phyloP scores from a whole-genome alignment of 352 stramenopile species.

The Pythium plurisporium region DNA sequence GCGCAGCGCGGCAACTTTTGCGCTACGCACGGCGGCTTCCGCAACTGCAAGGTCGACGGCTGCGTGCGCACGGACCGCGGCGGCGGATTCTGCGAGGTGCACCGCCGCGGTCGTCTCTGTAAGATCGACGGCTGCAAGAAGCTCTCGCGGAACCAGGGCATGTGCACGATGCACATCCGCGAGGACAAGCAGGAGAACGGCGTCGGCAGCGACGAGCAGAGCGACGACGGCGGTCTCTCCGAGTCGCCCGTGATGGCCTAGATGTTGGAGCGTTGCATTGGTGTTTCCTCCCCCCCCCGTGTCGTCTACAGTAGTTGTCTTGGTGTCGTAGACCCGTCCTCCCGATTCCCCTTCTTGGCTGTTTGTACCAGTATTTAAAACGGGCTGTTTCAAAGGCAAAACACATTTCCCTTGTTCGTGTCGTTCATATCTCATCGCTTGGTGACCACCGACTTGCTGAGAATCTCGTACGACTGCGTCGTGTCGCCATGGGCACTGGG shows the following conservation, averaged over 20 bases:
- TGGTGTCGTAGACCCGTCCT: background rate
- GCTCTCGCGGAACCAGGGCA: constrained; percentile 74
- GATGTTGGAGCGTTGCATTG: no score
- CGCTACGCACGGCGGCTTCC: constrained; percentile 77
- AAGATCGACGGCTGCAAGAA: constrained; percentile 56
- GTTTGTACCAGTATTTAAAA: constrained; percentile 19
- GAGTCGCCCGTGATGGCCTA: constrained; percentile 10
- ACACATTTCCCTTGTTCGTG: background rate
- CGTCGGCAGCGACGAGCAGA: constrained; percentile 5
- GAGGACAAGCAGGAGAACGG: constrained; percentile 62
- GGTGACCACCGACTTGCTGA: constrained; percentile 58
- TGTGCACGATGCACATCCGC: constrained; percentile 76
- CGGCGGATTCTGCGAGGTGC: constrained; percentile 64
- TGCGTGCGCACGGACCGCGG: constrained; percentile 86
- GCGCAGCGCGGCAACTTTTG: constrained; percentile 86
- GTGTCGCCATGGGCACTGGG: constrained; percentile 74
- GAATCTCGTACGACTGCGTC: constrained; percentile 80
- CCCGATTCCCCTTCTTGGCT: no score
- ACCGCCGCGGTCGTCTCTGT: constrained; percentile 84
- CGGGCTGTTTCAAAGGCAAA: constrained; percentile 14
- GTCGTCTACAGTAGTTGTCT: background rate
- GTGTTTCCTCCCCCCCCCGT: background rate
- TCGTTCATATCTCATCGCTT: background rate
- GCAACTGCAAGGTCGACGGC: constrained; percentile 69
- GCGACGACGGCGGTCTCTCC: constrained; percentile 11